Conservation (phyloP, 2,329 filamentous ascomycete species). For the Fusarium newnesense region DNA sequence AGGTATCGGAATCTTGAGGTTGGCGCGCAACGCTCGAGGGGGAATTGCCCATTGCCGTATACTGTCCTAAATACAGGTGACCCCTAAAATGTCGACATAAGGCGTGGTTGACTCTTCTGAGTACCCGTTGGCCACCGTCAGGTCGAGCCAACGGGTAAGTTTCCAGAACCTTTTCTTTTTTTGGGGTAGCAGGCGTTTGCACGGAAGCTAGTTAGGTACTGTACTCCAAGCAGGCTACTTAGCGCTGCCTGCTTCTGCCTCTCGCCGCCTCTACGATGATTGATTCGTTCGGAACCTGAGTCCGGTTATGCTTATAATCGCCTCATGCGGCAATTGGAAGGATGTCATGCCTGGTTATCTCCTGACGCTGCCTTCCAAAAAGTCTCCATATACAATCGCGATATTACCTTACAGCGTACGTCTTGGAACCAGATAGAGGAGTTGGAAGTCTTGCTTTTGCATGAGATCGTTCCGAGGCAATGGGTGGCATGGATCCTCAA, state of each 20-base stretch:
- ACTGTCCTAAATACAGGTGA: background rate
- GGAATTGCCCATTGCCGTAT: background rate
- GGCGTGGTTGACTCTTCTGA: slow-evolving; percentile 6
- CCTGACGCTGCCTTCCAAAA: slow-evolving; percentile 7
- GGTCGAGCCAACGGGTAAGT: background rate
- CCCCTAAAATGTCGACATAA: slow-evolving; percentile 1
- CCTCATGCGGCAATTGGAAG: slow-evolving; percentile 1
- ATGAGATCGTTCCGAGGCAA: slow-evolving; percentile 8
- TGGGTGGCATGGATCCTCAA: slow-evolving; percentile 10
- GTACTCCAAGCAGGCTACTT: background rate
- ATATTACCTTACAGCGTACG: background rate
- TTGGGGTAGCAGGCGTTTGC: slow-evolving; percentile 1
- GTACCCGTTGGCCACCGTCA: background rate
- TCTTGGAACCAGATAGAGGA: background rate
- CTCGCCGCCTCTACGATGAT: slow-evolving; percentile 5
- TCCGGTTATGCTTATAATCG: slow-evolving; percentile 11
- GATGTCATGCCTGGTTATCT: slow-evolving; percentile 29
- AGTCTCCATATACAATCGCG: background rate
- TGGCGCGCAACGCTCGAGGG: background rate
- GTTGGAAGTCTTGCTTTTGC: background rate
- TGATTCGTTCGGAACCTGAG: slow-evolving; percentile 15
- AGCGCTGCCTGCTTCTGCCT: background rate
- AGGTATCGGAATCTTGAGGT: background rate
- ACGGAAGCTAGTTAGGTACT: background rate
- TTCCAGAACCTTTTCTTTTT: slow-evolving; percentile 25